Conservation (phyloP, 192 early-diverging fungal species). For the Umbelopsis sp. region DNA sequence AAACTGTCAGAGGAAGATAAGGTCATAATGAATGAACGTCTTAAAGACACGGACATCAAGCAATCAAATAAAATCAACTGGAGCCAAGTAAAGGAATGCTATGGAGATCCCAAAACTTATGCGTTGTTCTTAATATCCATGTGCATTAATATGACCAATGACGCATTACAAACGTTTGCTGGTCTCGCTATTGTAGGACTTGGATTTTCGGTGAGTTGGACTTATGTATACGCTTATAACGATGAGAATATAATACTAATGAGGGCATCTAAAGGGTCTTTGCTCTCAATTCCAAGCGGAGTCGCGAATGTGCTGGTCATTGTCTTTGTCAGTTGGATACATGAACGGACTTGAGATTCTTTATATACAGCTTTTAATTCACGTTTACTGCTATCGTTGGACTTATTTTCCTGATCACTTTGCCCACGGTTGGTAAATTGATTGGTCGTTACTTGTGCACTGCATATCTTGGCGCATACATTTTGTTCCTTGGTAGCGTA, state of each 20-base stretch:
- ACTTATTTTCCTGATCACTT: constrained; percentile 20
- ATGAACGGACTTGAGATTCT: constrained; percentile 19
- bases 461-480: constrained; percentile 22
- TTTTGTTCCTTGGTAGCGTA: constrained; percentile 13
- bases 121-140: constrained; percentile 1
- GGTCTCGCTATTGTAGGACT: constrained; percentile 20
- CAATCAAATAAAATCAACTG: constrained; percentile 16
- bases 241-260: too few relatives aligned
- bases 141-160: constrained; percentile 24
- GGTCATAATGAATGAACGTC: constrained; percentile 22
- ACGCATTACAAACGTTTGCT: constrained; percentile 10
- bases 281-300: constrained; percentile 25
- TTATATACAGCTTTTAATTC: constrained; percentile 11
- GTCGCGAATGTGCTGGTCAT: constrained; percentile 10
- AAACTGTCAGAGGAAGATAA: constrained; percentile 8
- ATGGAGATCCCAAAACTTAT: constrained; percentile 22
- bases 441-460: constrained; percentile 7
- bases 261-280: constrained; percentile 10
- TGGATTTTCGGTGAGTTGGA: constrained; percentile 16
- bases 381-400: constrained; percentile 13
- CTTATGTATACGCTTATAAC: too few relatives aligned
- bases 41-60: constrained; percentile 19
- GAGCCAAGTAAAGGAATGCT: constrained; percentile 17
- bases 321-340: constrained; percentile 17
- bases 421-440: constrained; percentile 1